A percentile compares a stretch with the other conserved stretches of the same genome.
Conservation (phyloP, 108 stramenopile genomes). For the Cyclotella baltica region DNA sequence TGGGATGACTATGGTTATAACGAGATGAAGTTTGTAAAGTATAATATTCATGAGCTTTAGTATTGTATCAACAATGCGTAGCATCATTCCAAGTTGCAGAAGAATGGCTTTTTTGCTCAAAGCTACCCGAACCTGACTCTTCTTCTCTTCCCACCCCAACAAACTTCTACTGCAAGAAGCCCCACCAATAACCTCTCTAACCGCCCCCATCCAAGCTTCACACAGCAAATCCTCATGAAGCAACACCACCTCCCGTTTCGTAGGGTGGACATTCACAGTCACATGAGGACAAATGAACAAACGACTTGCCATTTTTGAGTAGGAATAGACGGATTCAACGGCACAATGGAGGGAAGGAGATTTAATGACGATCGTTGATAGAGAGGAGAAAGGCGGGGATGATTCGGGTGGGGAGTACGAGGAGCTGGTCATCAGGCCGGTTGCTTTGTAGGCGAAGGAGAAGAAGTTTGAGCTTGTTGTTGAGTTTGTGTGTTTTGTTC, state of each 20-base stretch:
- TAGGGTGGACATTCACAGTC: slow-evolving; percentile 99
- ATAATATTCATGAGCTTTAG: no score
- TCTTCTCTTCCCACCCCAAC: slow-evolving; percentile 27
- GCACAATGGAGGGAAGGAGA: slow-evolving; percentile 72
- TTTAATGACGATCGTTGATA: slow-evolving; percentile 93
- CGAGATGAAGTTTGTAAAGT: no score
- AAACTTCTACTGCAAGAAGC: slow-evolving; percentile 45
- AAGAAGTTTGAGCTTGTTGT: slow-evolving; percentile 27
- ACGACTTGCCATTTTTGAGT: slow-evolving; percentile 80
- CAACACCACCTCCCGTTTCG: slow-evolving; percentile 95
- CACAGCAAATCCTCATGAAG: slow-evolving; percentile 89
- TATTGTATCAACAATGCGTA: no score
- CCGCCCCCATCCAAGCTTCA: slow-evolving; percentile 40
- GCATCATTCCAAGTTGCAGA: background rate
- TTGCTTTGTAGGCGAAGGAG: slow-evolving; percentile 61
- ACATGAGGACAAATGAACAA: slow-evolving; percentile 89
- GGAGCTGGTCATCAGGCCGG: slow-evolving; percentile 70
- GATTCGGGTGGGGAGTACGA: slow-evolving; percentile 69
- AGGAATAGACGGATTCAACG: slow-evolving; percentile 87
- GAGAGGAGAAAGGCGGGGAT: slow-evolving; percentile 86
- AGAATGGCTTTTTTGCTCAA: no score
- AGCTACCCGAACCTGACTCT: background rate
- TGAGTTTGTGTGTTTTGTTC: background rate
- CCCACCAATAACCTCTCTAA: slow-evolving; percentile 48
- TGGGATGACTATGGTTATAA: no score